Evolutionary conservation across 345 rosid species (phyloP).

Genomic region (Iberis pinnata): DNA sequence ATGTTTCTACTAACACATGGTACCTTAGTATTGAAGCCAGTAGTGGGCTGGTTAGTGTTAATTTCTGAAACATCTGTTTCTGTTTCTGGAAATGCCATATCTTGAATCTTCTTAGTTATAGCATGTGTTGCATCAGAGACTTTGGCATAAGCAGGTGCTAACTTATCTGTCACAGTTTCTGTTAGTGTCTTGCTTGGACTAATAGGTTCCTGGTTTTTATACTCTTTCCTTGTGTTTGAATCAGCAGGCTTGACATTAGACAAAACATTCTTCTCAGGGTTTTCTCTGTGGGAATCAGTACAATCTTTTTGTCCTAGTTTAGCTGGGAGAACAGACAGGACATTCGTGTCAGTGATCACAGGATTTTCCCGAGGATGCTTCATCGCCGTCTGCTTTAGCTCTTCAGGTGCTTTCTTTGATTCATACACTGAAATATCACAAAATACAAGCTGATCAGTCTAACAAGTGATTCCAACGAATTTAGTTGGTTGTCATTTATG

Average conservation of each 20-base stretch:
- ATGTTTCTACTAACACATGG: background rate
- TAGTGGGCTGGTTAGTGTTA: conserved; percentile 16
- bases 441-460: conserved; percentile 1
- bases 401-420: conserved; percentile 58
- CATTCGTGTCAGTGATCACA: conserved; percentile 41
- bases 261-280: conserved; percentile 27
- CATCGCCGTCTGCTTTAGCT: conserved; percentile 38
- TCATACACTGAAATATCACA: conserved; percentile 52
- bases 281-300: conserved; percentile 12
- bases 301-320: conserved; percentile 19
- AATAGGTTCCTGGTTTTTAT: conserved; percentile 5
- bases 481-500: too few relatives aligned
- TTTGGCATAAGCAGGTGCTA: conserved; percentile 45
- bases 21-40: conserved; percentile 24
- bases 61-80: conserved; percentile 21
- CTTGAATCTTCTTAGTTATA: conserved; percentile 44
- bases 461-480: too few relatives aligned
- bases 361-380: conserved; percentile 42
- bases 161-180: conserved; percentile 37
- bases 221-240: conserved; percentile 24
- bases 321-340: conserved; percentile 35
- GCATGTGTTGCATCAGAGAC: conserved; percentile 41
- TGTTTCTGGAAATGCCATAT: conserved; percentile 33
- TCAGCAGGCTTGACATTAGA: conserved; percentile 22
- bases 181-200: conserved; percentile 38